Evolutionary conservation across 2,329 filamentous ascomycete genomes (phyloP), one percentile per base, ranked within the genome.

Genomic region (Bipolaris victoriae): DNA sequence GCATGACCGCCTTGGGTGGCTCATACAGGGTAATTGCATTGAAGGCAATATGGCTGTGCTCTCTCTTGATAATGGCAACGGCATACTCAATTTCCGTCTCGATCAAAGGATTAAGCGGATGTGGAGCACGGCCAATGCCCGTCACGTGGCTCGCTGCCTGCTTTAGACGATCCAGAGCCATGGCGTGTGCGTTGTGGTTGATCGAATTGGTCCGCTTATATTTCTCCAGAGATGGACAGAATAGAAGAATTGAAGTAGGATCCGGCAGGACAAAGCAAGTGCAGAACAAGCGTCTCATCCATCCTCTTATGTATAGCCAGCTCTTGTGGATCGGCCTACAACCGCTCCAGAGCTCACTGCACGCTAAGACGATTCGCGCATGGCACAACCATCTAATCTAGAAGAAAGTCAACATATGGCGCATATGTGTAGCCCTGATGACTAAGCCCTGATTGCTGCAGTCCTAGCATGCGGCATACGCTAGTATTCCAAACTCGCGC

Each of bases 11-110:
- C 82, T 96, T 97, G 64, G 89, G 89, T 47, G 92, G 92, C 81
- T 97, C 92, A 67, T 87, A 88, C 24, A 96, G 81, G 3, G 91
- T 90, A 52, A 97, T 88, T 2, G 92, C 90, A 80, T 97, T 95
- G 84, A 93, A 96, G 76, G 87, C 86, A 57, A 96, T 82, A 44
- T 88, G 81, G 54, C 86, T 82, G 74, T 96, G 83, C 57, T 88
- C 82, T 67, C 88, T 86, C 61, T 86, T 87, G 62, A 96, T 82
- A 29, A 91, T 80, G 1, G 83, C 79, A 50, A 92, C 88, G 5
- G 87, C 87, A 20, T 83, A 78, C 67, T 89, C 87, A 66, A 96
- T 95, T 77, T 96, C 92, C 3, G 81, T 77, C 10, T 83, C 80
- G 9, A 84, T 84, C 40, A 96, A 86, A 50, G 92, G 92, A 70